Evolutionary conservation across 148 eudicot species (phyloP), one percentile per base, ranked within the genome.

Genomic region (Amaranthus palmeri): DNA sequence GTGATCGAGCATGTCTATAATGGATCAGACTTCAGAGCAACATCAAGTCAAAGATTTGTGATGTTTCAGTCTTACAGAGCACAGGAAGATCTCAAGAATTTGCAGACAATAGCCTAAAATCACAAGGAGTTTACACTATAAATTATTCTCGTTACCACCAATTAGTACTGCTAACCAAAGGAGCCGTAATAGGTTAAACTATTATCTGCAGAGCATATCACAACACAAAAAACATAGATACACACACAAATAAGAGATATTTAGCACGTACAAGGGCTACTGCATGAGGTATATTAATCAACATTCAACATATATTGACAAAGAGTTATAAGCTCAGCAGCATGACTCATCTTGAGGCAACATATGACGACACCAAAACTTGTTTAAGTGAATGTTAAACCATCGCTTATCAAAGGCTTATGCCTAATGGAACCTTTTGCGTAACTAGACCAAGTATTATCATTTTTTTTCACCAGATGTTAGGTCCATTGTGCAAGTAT

Each of bases 361-460:
- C 49, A 70, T 54, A 40, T 7, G 68, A 70, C 45, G 15, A n/a
- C 10, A 18, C 13, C 76, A 65, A 45, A 25, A 45, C 17, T 48
- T 25, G 13, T 65, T 17, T 0, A 25, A 54, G 25, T 68, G 9
- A 58, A 59, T n/a, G 10, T 25, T 54, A 11, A 6, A 25, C 43
- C 7, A 47, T 47, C 71, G 42, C 49, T 18, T 40, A 1, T 25
- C 61, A 18, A 65, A 66, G 47, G 36, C 36, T 25, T 25, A 25
- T 25, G 36, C 36, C 36, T 25, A 25, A 25, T 25, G 36, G 36
- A 25, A 25, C 36, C 36, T 25, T 25, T 25, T 25, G 36, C 36
- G 36, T 25, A 25, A 2, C 36, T 25, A 25, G 36, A 25, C 36
- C 36, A 25, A 25, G 36, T 25, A 25, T 2, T 25, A 25, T 25